phyloP scores from a whole-genome alignment of 176 grass and related monocot species.

The Avena sativa region DNA sequence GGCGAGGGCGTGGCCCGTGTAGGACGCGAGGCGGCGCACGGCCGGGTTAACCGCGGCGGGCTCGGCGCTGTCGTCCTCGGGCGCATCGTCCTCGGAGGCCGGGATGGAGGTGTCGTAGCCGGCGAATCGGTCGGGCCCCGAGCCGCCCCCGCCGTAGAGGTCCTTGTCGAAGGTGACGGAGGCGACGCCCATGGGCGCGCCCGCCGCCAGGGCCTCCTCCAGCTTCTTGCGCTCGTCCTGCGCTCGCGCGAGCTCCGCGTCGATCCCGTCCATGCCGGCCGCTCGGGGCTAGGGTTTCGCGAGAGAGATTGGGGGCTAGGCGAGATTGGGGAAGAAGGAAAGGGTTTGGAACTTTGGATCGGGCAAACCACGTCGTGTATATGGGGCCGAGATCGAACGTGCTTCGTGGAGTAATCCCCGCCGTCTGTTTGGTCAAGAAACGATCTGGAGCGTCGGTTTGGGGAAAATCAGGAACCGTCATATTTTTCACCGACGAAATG shows the following conservation, averaged over 20 bases:
- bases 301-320: not conserved
- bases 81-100: conserved; percentile 74
- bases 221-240: conserved; percentile 91
- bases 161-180: conserved; percentile 91
- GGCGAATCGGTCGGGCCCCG: conserved; percentile 78
- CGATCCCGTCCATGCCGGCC: conserved; percentile 68
- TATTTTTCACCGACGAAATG: not conserved
- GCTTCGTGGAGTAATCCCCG: not conserved
- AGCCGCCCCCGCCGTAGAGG: conserved; percentile 79
- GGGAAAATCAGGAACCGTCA: not conserved
- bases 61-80: conserved; percentile 54
- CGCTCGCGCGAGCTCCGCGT: conserved; percentile 73
- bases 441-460: not conserved
- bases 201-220: conserved; percentile 64
- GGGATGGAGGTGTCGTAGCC: conserved; percentile 94
- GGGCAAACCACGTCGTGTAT: conserved; percentile 27
- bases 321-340: not conserved
- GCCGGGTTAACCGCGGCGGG: conserved; percentile 40
- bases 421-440: not conserved
- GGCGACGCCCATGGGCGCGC: conserved; percentile 55
- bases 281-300: conserved; percentile 4
- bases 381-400: not conserved
- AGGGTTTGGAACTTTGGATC: not conserved
- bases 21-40: conserved; percentile 67
- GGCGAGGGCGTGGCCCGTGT: conserved; percentile 73